Evolutionary conservation across 805 yeast species (phyloP), one percentile per base, ranked within the genome.

Genomic region (Kuraishia floccosa): DNA sequence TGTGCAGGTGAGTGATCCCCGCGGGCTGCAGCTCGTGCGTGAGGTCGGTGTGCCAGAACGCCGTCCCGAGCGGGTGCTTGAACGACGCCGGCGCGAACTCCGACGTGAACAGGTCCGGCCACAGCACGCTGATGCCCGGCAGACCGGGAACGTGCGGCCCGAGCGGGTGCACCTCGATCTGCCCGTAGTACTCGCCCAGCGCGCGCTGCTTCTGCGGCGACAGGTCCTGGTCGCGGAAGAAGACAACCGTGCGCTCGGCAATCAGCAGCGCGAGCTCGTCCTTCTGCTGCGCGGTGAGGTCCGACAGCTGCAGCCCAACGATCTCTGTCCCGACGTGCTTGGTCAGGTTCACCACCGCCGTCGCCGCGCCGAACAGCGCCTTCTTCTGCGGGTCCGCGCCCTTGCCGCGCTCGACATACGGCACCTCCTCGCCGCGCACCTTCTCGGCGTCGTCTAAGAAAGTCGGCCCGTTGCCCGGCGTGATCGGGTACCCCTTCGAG

Each of bases 1-100:
- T 63, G 20, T 68, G 52, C 40, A 71, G 58, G 23, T 65, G 58
- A 1, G 74, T 66, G n/a, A 56, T 49, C 3, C 68, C 66, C 7
- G 71, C 79, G 4, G 85, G 79, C 48, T 75, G 82, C 35, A 62
- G 60, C 51, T 78, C 86, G 45, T 73, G 76, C 22, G 82, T 68
- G 24, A 75, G 64, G 42, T 65, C 72, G 5, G 69, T 56, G 44
- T 65, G 72, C 60, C 65, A 66, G 12, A 45, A 49, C 15, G 54
- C 44, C 25, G 46, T 46, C 27, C 41, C 43, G 13, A 18, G 12
- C 11, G 36, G 31, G 11, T 29, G 27, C 35, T 45, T 45, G 42
- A 37, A 46, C n/a, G 39, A 35, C 12, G 35, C 32, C 17, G 37
- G 35, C 12, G 36, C 17, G 3, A 46, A 47, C 11, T 51, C 49